phyloP scores from a whole-genome alignment of 441 rosid species.

The Isatis lusitanica region DNA sequence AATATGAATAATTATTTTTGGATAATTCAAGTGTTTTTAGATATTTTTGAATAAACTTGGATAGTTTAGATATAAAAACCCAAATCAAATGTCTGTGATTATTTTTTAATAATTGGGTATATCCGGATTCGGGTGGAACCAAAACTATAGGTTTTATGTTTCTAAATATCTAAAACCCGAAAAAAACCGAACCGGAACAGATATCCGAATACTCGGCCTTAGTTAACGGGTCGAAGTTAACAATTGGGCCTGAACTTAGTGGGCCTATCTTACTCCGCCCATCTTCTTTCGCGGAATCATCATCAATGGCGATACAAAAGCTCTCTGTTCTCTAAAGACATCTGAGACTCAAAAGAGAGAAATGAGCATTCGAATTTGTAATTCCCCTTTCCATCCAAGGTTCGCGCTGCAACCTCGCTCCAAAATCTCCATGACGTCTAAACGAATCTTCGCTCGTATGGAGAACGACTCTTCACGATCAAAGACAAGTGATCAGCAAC shows the following conservation, averaged over 20 bases:
- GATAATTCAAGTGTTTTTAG: too few relatives aligned
- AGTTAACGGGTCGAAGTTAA: not conserved
- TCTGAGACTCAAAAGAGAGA: not conserved
- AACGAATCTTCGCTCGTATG: slow-evolving; percentile 33
- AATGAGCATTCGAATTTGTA: slow-evolving; percentile 31
- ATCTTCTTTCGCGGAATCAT: slow-evolving; percentile 1
- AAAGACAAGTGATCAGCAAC: slow-evolving; percentile 41
- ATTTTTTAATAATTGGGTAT: too few relatives aligned
- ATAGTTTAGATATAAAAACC: too few relatives aligned
- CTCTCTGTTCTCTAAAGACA: not conserved
- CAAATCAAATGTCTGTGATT: too few relatives aligned
- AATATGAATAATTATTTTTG: too few relatives aligned
- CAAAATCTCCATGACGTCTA: slow-evolving; percentile 22
- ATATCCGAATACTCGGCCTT: too few relatives aligned
- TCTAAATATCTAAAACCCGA: too few relatives aligned
- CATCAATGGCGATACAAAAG: slow-evolving; percentile 18
- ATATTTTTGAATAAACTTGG: too few relatives aligned
- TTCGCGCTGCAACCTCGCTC: slow-evolving; percentile 36
- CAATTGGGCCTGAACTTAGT: not conserved
- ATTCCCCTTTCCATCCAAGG: slow-evolving; percentile 26
- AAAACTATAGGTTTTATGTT: too few relatives aligned
- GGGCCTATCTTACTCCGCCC: slow-evolving; percentile 8
- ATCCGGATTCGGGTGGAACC: too few relatives aligned
- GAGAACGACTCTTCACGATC: slow-evolving; percentile 38
- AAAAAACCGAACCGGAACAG: too few relatives aligned